Percentiles rank a stretch among this genome's conserved stretches.
These are phyloP conservation scores for Puya raimondii DNA, from an alignment of 176 grass and related monocot species.

Conservation along the genomic window DNA sequence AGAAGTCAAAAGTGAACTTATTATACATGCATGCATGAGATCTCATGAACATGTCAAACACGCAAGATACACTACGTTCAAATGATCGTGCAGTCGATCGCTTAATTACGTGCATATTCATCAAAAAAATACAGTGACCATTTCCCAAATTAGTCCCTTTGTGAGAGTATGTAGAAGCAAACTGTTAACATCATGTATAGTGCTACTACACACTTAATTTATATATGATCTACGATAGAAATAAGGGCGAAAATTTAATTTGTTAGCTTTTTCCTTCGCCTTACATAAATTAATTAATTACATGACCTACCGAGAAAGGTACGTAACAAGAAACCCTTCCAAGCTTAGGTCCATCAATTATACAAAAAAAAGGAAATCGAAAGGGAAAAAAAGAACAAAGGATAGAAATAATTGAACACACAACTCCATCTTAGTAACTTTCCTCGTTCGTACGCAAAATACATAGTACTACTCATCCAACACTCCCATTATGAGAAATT, in stretches of 20 bases:
- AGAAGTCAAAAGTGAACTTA: no score
- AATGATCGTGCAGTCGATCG: not conserved
- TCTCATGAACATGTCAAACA: no score
- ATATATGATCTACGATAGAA: no score
- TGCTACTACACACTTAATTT: no score
- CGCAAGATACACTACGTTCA: not conserved
- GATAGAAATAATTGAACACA: not conserved
- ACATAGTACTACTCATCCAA: not conserved
- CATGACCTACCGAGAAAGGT: not conserved
- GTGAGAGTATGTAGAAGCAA: no score
- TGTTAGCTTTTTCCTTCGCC: not conserved
- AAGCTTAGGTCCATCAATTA: not conserved
- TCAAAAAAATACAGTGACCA: no score
- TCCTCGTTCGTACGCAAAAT: not conserved
- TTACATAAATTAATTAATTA: conserved; percentile 1
- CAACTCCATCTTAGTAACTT: not conserved
- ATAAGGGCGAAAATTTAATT: not conserved
- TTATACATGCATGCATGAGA: no score
- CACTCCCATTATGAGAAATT: not conserved
- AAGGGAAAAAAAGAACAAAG: not conserved
- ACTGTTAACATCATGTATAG: no score
- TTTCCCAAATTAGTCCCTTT: no score
- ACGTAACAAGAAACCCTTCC: not conserved
- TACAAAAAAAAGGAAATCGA: not conserved
- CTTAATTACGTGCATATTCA: no score